phyloP scores from a whole-genome alignment of 1,139 yeast genomes.

The Kodamaea ohmeri region DNA sequence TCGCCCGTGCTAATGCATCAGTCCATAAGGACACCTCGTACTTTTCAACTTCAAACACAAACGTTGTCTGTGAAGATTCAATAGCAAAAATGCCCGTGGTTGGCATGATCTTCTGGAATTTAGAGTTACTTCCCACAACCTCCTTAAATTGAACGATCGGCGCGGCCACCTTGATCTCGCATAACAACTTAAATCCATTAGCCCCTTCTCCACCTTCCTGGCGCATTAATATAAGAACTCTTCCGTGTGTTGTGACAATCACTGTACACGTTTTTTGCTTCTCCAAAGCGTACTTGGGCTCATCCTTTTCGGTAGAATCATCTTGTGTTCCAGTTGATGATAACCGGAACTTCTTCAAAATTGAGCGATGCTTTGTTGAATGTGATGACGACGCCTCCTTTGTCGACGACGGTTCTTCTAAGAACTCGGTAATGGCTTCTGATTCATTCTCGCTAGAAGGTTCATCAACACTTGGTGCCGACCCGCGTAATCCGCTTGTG shows the following conservation, averaged over 20 bases:
- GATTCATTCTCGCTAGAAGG: slow-evolving; percentile 14
- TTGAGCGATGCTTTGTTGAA: slow-evolving; percentile 11
- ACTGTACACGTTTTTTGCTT: slow-evolving; percentile 44
- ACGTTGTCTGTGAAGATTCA: slow-evolving; percentile 44
- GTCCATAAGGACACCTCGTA: slow-evolving; percentile 57
- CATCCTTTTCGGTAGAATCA: slow-evolving; percentile 5
- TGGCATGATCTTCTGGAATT: slow-evolving; percentile 33
- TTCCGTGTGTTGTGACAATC: slow-evolving; percentile 54
- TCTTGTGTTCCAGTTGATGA: slow-evolving; percentile 13
- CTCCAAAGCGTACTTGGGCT: slow-evolving; percentile 27
- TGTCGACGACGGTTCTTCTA: background rate
- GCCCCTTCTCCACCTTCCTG: slow-evolving; percentile 27
- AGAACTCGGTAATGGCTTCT: slow-evolving; percentile 8
- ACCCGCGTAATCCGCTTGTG: slow-evolving; percentile 29
- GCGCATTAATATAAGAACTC: slow-evolving; percentile 49
- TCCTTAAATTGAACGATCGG: slow-evolving; percentile 56
- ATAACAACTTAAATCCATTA: slow-evolving; percentile 35
- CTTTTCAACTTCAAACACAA: slow-evolving; percentile 58
- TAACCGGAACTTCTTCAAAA: slow-evolving; percentile 19
- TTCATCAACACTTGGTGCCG: slow-evolving; percentile 16
- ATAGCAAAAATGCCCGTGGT: slow-evolving; percentile 54
- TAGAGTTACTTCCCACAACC: slow-evolving; percentile 34
- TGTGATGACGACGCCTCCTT: background rate
- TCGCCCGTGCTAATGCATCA: slow-evolving; percentile 48
- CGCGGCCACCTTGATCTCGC: slow-evolving; percentile 49